phyloP scores from a whole-genome alignment of 345 rosid species.

The Euphorbia lathyris region DNA sequence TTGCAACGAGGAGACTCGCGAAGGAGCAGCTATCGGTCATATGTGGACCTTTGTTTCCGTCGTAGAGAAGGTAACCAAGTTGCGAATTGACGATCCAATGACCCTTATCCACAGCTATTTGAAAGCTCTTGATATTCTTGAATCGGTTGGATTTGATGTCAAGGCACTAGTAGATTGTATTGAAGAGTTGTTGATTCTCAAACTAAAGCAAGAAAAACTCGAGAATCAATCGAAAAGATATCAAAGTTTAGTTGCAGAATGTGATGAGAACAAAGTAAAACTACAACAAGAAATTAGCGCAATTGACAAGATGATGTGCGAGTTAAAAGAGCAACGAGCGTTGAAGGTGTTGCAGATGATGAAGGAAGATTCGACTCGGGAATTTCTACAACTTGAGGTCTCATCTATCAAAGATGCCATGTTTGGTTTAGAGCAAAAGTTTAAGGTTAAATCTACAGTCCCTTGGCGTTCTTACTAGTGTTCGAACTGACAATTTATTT shows the following conservation, averaged over 20 bases:
- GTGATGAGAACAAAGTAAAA: conserved; percentile 6
- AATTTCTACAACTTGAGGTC: too few species aligned
- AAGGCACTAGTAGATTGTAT: conserved; percentile 15
- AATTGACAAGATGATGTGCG: conserved; percentile 15
- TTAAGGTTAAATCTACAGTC: too few species aligned
- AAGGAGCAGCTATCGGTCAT: conserved; percentile 37
- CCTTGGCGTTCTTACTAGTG: too few species aligned
- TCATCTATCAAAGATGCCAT: too few species aligned
- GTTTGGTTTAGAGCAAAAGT: too few species aligned
- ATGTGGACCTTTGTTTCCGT: conserved; percentile 35
- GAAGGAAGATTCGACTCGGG: conserved; percentile 17
- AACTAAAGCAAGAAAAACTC: conserved; percentile 23
- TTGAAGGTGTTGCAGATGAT: conserved; percentile 8
- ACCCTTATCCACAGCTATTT: conserved; percentile 11
- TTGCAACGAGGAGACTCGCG: conserved; percentile 24
- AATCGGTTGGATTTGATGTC: conserved; percentile 34
- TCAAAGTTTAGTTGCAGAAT: conserved; percentile 14
- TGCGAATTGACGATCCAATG: conserved; percentile 18
- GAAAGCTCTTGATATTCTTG: conserved; percentile 26
- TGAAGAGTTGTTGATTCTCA: conserved; percentile 20
- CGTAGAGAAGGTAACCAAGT: conserved; percentile 21
- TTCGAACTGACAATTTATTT: too few species aligned
- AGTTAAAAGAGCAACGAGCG: conserved; percentile 15
- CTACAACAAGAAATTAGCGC: conserved; percentile 10
- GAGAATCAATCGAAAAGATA: conserved; percentile 9